Percentiles rank a stretch among this genome's conserved stretches.
Evolutionary conservation across 108 stramenopile genomes (phyloP).

Genomic region (Conticribra weissflogii): DNA sequence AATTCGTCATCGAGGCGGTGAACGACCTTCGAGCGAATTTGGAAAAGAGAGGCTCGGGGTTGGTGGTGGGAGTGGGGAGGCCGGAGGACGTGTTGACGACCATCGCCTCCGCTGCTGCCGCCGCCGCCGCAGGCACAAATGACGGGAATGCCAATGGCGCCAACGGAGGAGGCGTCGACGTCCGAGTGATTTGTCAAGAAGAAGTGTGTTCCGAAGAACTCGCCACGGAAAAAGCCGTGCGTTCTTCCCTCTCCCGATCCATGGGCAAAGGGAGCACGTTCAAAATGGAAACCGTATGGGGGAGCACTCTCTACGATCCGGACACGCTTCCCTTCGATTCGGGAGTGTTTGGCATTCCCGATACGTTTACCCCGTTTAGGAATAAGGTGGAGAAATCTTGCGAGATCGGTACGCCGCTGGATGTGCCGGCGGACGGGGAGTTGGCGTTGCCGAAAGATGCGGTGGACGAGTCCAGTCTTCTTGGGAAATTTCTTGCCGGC

Average conservation of each 20-base stretch:
- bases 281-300: slow-evolving; percentile 80
- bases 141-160: not conserved
- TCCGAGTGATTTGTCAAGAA: slow-evolving; percentile 64
- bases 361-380: slow-evolving; percentile 91
- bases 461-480: not conserved
- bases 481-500: not conserved
- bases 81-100: slow-evolving; percentile 67
- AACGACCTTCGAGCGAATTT: slow-evolving; percentile 65
- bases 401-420: slow-evolving; percentile 63
- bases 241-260: slow-evolving; percentile 35
- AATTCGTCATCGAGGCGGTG: slow-evolving; percentile 80
- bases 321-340: slow-evolving; percentile 81
- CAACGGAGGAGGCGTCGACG: not conserved
- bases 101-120: slow-evolving; percentile 15
- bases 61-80: slow-evolving; percentile 67
- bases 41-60: slow-evolving; percentile 56
- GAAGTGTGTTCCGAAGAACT: slow-evolving; percentile 82
- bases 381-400: slow-evolving; percentile 90
- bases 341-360: slow-evolving; percentile 72
- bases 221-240: slow-evolving; percentile 61
- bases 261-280: slow-evolving; percentile 25
- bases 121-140: not conserved
- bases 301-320: slow-evolving; percentile 88
- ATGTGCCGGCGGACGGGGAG: slow-evolving; percentile 51
- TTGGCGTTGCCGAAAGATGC: slow-evolving; percentile 43